Evolutionary conservation across 1,284 basidiomycete species (phyloP), one percentile per base, ranked within the genome.

Genomic region (Inonotus obliquus): DNA sequence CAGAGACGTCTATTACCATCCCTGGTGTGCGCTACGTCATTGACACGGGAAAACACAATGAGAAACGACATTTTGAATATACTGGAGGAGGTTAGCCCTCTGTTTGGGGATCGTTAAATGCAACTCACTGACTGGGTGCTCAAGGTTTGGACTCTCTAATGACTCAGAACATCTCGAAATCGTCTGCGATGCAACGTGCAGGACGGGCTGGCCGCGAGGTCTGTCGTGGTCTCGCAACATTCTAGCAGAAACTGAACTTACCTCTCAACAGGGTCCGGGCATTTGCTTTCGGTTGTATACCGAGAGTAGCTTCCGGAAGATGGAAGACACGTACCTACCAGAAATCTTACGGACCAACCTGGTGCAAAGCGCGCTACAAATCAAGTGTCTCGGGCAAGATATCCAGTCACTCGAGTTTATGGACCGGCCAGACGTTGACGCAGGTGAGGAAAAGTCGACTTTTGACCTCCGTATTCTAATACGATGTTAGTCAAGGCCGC

Each of bases 1-100:
- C 96, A n/a, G 96, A 99, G 74, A 99, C 97, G 0, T 94, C 92
- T 23, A 92, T 99, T 73, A 99, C 96, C 3, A 97, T 99, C 69
- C 94, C 96, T 4, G 96, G 96, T 1, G 89, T 99, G 59, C 89
- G 86, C 62, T 98, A 94, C 72, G 96, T 99, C 6, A 89, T 99
- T 54, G 96, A 99, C 74, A 89, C 92, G 0, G 95, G 95, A 0
- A 90, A 96, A 73, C 93, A 91, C 69, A 99, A 99, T 74, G 95
- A 98, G 74, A 97, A 97, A 75, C 83, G 90, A 61, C 96, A 91
- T 73, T 72, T 93, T 47, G 83, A 86, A 47, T 76, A 86, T 60
- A 79, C 79, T 2, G 86, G 87, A 2, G 84, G 85, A 65, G 90
- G 91, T 83, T 71, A 72, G 81, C 70, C 59, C 54, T 35, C 29